Conservation (phyloP, 78 protist species). For the Polysphondylium violaceum region DNA sequence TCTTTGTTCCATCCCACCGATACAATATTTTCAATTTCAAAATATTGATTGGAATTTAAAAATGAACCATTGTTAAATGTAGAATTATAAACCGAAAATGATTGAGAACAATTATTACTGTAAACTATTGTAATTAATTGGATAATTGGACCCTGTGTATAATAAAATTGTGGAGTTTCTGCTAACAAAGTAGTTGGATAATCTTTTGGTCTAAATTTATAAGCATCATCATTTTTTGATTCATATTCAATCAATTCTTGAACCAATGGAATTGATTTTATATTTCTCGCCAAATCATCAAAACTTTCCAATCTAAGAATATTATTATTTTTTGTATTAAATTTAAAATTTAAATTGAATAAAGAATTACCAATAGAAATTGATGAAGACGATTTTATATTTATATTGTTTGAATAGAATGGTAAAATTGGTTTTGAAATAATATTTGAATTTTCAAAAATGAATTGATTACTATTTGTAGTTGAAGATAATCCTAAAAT, state of each 20-base stretch:
- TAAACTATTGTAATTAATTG: constrained; percentile 20
- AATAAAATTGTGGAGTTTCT: constrained; percentile 23
- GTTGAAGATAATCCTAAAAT: constrained; percentile 2
- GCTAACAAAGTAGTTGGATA: constrained; percentile 4
- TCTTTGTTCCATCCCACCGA: constrained; percentile 49
- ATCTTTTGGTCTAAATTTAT: constrained; percentile 21
- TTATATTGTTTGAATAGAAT: no score
- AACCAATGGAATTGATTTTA: not conserved
- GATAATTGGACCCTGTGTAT: constrained; percentile 24
- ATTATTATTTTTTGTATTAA: constrained; percentile 10
- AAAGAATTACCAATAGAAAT: constrained; percentile 27
- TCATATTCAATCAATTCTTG: constrained; percentile 10
- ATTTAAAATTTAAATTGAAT: constrained; percentile 27
- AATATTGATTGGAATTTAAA: constrained; percentile 22
- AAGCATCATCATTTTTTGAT: not conserved
- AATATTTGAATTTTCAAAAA: not conserved
- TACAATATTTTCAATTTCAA: constrained; percentile 41
- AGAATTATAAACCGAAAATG: not conserved
- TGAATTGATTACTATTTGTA: no score
- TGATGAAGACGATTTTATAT: no score
- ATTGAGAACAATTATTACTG: constrained; percentile 18
- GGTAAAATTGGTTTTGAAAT: not conserved
- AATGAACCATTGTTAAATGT: not conserved
- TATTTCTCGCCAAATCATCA: constrained; percentile 2
- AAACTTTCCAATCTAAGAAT: constrained; percentile 4